phyloP scores from a whole-genome alignment of 371 early-diverging fungal species.

The Mortierella sp. region DNA sequence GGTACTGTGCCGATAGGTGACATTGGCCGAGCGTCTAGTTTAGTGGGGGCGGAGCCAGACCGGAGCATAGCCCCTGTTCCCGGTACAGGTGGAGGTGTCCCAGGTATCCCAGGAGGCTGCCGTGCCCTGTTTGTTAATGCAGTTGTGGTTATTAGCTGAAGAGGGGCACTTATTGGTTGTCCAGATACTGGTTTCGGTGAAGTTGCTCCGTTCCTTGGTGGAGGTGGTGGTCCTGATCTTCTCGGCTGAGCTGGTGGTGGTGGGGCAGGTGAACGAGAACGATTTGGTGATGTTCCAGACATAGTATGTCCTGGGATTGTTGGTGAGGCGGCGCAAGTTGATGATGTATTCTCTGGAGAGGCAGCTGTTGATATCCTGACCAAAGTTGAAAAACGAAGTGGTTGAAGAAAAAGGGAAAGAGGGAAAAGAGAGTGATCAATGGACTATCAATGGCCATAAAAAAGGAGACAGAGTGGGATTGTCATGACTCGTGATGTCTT shows the following conservation, averaged over 20 bases:
- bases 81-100: not conserved
- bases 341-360: not conserved
- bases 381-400: not conserved
- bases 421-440: too few relatives aligned
- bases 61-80: not conserved
- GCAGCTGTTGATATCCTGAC: too few relatives aligned
- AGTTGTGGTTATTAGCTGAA: not conserved
- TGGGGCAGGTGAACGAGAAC: constrained; percentile 2
- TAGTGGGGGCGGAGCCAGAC: not conserved
- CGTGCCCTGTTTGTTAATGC: constrained; percentile 1
- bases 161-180: not conserved
- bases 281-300: not conserved
- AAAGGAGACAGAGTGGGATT: too few relatives aligned
- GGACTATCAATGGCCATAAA: too few relatives aligned
- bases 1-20: constrained; percentile 4
- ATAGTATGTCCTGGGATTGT: not conserved
- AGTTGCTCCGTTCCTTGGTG: constrained; percentile 10
- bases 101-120: constrained; percentile 1
- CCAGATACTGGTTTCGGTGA: not conserved
- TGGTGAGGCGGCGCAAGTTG: not conserved
- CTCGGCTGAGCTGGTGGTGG: constrained; percentile 1
- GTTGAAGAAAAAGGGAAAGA: too few relatives aligned
- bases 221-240: constrained; percentile 10
- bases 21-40: constrained; percentile 8
- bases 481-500: too few relatives aligned